phyloP scores from a whole-genome alignment of 2,329 filamentous ascomycete genomes.

The Orbilia brochopaga region DNA sequence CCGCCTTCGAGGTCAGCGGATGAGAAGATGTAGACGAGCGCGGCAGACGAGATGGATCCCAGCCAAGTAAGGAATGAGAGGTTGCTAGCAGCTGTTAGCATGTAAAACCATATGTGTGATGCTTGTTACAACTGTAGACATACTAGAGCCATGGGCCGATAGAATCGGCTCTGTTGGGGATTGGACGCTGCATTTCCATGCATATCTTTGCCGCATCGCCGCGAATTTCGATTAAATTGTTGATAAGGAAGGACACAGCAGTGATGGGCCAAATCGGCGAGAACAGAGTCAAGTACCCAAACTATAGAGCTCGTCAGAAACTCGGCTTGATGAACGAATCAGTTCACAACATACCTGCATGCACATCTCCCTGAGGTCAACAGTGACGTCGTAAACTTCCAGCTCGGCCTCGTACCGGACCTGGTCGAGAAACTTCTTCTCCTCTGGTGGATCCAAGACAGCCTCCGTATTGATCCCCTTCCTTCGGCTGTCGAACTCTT shows the following conservation, averaged over 20 bases:
- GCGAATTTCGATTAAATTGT: slow-evolving; percentile 95
- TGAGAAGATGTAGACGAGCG: slow-evolving; percentile 87
- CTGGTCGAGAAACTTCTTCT: slow-evolving; percentile 77
- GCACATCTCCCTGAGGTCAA: slow-evolving; percentile 91
- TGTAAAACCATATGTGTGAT: not conserved
- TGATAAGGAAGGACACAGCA: slow-evolving; percentile 83
- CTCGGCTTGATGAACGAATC: slow-evolving; percentile 11
- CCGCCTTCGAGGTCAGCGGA: slow-evolving; percentile 70
- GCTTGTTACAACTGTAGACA: not conserved
- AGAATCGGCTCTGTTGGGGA: slow-evolving; percentile 86
- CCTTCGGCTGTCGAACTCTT: slow-evolving; percentile 70
- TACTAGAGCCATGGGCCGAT: slow-evolving; percentile 87
- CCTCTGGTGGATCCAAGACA: slow-evolving; percentile 73
- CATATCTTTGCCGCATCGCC: slow-evolving; percentile 95
- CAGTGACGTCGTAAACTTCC: slow-evolving; percentile 83
- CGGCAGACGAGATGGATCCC: slow-evolving; percentile 83
- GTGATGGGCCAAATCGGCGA: slow-evolving; percentile 95
- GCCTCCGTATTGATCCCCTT: slow-evolving; percentile 63
- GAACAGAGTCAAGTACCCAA: slow-evolving; percentile 87
- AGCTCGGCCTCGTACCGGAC: slow-evolving; percentile 84
- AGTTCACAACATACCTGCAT: slow-evolving; percentile 66
- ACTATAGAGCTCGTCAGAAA: slow-evolving; percentile 52
- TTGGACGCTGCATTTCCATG: slow-evolving; percentile 83
- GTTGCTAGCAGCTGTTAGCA: slow-evolving; percentile 58
- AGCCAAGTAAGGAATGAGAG: slow-evolving; percentile 92